Base-by-base conservation (phyloP, 345 rosid species). In the Citrus glauca region DNA sequence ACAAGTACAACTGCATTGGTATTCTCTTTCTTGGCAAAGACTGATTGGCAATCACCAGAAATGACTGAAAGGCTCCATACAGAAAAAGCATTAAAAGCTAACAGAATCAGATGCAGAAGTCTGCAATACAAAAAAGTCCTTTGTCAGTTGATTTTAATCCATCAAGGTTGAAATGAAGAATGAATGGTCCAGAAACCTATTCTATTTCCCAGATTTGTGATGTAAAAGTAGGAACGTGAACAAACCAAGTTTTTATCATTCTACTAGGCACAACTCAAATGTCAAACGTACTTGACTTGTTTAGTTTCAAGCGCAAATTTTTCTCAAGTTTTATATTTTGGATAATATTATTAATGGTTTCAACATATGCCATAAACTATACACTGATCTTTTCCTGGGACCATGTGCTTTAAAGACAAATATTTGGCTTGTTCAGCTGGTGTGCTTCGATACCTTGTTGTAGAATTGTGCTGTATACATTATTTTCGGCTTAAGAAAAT, bases 1-100 rank as follows among this genome's bases (percentile, higher is more conserved):
- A 93, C 95, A 53, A 95, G 91, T 75, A 93, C 71, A 61, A 87
- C 89, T 68, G 98, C 98, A 40, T 60, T 74, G 35, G 82, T 84
- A 83, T 95, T 95, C 84, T 86, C 94, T 86, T 90, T 86, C 85
- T 84, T 82, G 42, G 89, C 76, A 74, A 88, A 91, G 78, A 81
- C 78, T 35, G 91, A 89, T 50, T 78, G 85, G 73, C 68, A 53
- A 72, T 82, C 87, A 63, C 90, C 95, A 60, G 90, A 81, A 80
- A 85, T 78, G 67, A 84, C 77, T 50, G 95, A 84, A 66, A 90
- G 82, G 81, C 88, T 84, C 80, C 71, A 81, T 82, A 95, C 61
- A 25, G 92, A 85, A 37, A 92, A 28, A 80, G 82, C 75, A 74
- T 95, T 93, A 79, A 93, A 91, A 62, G 88, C 88, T 71, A 93